Evolutionary conservation across 139 green algal genomes (phyloP), one percentile per base, ranked within the genome.

Genomic region (Chlamydomonas schloesseri): DNA sequence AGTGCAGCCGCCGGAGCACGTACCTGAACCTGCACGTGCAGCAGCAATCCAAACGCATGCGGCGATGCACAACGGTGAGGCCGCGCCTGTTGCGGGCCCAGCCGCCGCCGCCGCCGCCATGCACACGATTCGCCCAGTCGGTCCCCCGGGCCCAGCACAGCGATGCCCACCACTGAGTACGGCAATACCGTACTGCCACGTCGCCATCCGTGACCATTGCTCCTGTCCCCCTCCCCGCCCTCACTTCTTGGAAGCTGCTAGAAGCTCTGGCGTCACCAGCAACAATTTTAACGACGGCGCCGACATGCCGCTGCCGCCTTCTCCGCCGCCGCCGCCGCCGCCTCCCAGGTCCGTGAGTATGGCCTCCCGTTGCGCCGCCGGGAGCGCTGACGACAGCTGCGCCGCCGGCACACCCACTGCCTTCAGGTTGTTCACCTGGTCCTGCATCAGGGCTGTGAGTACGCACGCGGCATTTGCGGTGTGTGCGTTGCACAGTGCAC

Each of bases 371-470:
- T 91, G 73, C 18, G 85, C 72, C 8, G 62, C 79, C 14, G 58
- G 75, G 20, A 76, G 71, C 20, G 81, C 84, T 18, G 88, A 93
- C 15, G 89, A 89, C n/a, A 96, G 78, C 50, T 89, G 89, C 17
- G 86, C 88, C 13, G 83, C 88, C 20, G 18, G 34, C 18, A 96
- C 71, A 46, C 88, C 91, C 47, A 60, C 82, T 0, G 53, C 71
- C 23, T 60, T 77, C 53, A 96, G 72, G 21, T 71, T 83, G 13
- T 80, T 77, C 18, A 93, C 91, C 58, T 94, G 91, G 50, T 94
- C 90, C 84, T 92, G 88, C 93, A 95, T 95, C 29, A 95, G 86
- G 2, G 93, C 93, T 95, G 89, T 24, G 37, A n/a, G n/a, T n/a
- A n/a, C n/a, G n/a, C n/a, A n/a, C n/a, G n/a, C n/a, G n/a, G n/a